These are phyloP conservation scores for Diaporthe sp. DNA, from an alignment of 2,329 filamentous ascomycete genomes.

Conservation along the genomic window DNA sequence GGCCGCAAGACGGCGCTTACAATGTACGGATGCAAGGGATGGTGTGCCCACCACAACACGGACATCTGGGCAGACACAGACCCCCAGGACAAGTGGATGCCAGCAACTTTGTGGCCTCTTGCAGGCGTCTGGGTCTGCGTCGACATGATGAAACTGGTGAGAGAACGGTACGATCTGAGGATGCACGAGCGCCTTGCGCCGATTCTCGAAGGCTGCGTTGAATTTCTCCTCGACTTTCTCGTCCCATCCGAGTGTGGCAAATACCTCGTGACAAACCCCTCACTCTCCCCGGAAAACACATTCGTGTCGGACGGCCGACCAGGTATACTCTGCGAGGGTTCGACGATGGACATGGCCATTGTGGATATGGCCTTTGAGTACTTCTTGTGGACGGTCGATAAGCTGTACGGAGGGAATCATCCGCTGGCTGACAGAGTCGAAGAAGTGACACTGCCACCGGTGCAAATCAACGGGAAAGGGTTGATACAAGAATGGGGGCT, in stretches of 20 bases:
- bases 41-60: constrained; percentile 55
- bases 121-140: constrained; percentile 49
- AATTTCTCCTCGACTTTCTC: constrained; percentile 51
- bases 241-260: constrained; percentile 45
- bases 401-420: constrained; percentile 36
- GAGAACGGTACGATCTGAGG: constrained; percentile 45
- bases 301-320: constrained; percentile 52
- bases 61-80: constrained; percentile 55
- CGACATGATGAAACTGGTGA: constrained; percentile 49
- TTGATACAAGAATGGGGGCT: constrained; percentile 58
- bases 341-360: constrained; percentile 63
- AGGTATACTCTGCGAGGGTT: constrained; percentile 57
- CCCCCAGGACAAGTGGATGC: constrained; percentile 52
- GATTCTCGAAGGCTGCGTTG: constrained; percentile 49
- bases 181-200: constrained; percentile 47
- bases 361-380: constrained; percentile 48
- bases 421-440: constrained; percentile 42
- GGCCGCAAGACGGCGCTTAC: constrained; percentile 50
- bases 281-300: constrained; percentile 54
- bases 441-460: constrained; percentile 44
- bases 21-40: constrained; percentile 53
- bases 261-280: constrained; percentile 51
- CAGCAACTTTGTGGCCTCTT: constrained; percentile 50
- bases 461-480: constrained; percentile 52
- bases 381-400: constrained; percentile 46